Conservation (phyloP, 192 early-diverging fungal species). For the Coemansia sp. region DNA sequence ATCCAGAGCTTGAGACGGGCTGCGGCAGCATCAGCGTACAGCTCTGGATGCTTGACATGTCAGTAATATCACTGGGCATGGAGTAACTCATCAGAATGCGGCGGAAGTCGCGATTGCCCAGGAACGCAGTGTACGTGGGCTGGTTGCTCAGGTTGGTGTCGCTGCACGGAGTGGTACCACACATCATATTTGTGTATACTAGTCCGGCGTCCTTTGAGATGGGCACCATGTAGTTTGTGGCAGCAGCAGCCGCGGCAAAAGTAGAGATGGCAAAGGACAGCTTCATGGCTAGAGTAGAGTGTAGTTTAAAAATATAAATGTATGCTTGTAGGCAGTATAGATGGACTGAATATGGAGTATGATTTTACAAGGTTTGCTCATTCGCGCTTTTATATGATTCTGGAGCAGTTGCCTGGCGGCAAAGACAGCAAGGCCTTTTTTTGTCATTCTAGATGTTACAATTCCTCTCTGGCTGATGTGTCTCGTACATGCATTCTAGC, state of each 20-base stretch:
- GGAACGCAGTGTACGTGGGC: slow-evolving; percentile 20
- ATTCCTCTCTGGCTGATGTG: not conserved
- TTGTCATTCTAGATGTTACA: not conserved
- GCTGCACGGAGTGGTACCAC: slow-evolving; percentile 14
- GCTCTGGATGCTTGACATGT: slow-evolving; percentile 10
- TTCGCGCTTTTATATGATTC: not conserved
- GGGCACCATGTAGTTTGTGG: slow-evolving; percentile 5
- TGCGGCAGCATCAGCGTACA: slow-evolving; percentile 21
- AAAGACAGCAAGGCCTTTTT: not conserved
- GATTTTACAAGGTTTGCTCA: not conserved
- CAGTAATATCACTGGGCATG: slow-evolving; percentile 3
- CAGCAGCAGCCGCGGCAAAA: slow-evolving; percentile 6
- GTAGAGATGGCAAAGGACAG: slow-evolving; percentile 1
- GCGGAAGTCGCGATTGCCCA: slow-evolving; percentile 28
- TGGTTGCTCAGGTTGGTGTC: slow-evolving; percentile 20
- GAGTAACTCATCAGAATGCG: slow-evolving; percentile 38
- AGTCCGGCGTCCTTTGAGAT: slow-evolving; percentile 31
- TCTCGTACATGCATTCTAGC: not conserved
- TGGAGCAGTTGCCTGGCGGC: too few species aligned
- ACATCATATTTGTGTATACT: slow-evolving; percentile 23
- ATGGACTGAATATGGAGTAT: too few species aligned
- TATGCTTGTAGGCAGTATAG: too few species aligned
- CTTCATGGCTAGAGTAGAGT: slow-evolving; percentile 13
- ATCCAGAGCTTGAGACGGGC: not conserved
- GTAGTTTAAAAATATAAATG: not conserved